phyloP scores from a whole-genome alignment of 176 grass and related monocot species.

The Sorghum bicolor region DNA sequence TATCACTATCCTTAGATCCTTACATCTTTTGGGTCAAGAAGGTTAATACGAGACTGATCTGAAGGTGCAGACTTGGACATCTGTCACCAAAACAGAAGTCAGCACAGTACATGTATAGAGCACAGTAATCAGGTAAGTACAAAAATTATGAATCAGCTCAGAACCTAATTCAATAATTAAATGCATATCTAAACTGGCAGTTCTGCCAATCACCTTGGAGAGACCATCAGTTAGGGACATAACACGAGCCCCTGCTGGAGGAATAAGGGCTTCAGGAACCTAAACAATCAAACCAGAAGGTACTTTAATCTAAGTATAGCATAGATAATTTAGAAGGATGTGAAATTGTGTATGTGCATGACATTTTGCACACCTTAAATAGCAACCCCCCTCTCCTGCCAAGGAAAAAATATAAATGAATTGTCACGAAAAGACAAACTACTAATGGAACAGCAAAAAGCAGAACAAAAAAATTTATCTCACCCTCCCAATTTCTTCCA shows the following conservation, averaged over 20 bases:
- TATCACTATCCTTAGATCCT: conserved; percentile 23
- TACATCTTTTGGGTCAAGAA: conserved; percentile 98
- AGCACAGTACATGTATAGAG: not conserved
- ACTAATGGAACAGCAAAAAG: not conserved
- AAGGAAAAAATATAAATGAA: conserved; percentile 32
- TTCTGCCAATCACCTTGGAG: conserved; percentile 68
- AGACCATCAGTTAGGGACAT: conserved; percentile 97
- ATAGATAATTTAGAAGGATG: not conserved
- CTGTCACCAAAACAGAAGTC: conserved; percentile 45
- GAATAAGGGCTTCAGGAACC: conserved; percentile 94
- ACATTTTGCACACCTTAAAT: conserved; percentile 64
- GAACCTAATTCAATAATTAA: conserved; percentile 8
- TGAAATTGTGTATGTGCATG: conserved; percentile 15
- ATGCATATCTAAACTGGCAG: conserved; percentile 13
- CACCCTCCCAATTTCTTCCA: conserved; percentile 99
- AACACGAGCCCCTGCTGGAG: conserved; percentile 84
- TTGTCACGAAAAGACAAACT: conserved; percentile 32
- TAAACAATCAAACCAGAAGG: conserved; percentile 37
- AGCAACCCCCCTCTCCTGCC: conserved; percentile 74
- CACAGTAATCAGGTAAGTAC: not conserved
- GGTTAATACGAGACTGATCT: conserved; percentile 94
- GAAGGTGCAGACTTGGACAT: conserved; percentile 99
- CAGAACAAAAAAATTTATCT: not conserved
- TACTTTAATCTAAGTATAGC: conserved; percentile 19
- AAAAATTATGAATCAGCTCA: conserved; percentile 11